phyloP scores from a whole-genome alignment of 495 filamentous ascomycete genomes.

The Schizothecium vesticola region DNA sequence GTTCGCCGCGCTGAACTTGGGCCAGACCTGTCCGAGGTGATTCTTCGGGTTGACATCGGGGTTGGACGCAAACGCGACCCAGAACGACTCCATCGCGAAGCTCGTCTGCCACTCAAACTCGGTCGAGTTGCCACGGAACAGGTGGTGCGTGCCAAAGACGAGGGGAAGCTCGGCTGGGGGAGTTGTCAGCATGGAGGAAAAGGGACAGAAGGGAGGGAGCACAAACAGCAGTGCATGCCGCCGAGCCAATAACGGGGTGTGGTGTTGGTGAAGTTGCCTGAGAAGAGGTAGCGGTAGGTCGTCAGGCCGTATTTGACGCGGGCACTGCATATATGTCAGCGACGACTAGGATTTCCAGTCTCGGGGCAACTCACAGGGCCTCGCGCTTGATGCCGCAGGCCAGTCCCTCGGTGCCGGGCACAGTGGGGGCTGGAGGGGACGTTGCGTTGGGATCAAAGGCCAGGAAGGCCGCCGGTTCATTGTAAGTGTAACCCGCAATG shows the following conservation, averaged over 20 bases:
- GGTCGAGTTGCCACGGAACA: conserved; percentile 29
- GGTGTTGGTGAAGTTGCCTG: conserved; percentile 34
- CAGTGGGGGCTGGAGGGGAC: background rate
- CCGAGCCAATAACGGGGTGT: conserved; percentile 35
- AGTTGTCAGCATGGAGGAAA: background rate
- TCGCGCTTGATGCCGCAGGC: conserved; percentile 1
- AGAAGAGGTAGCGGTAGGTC: conserved; percentile 34
- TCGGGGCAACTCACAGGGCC: background rate
- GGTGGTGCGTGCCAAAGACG: conserved; percentile 37
- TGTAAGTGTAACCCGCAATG: conserved; percentile 13
- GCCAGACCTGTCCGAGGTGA: conserved; percentile 2
- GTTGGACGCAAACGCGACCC: conserved; percentile 22
- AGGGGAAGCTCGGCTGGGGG: conserved; percentile 33
- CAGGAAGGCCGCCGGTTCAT: conserved; percentile 14
- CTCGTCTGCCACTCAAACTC: conserved; percentile 33
- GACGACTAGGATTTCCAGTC: background rate
- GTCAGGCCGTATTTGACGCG: conserved; percentile 10
- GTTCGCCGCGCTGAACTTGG: conserved; percentile 1
- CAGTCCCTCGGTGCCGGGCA: conserved; percentile 3
- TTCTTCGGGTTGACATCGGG: background rate
- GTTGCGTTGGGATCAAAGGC: conserved; percentile 1
- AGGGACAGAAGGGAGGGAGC: background rate
- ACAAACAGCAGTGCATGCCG: conserved; percentile 33
- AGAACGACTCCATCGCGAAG: conserved; percentile 34
- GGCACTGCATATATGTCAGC: background rate